phyloP scores from a whole-genome alignment of 1,139 yeast genomes.

The Kurtzmaniella natalensis region DNA sequence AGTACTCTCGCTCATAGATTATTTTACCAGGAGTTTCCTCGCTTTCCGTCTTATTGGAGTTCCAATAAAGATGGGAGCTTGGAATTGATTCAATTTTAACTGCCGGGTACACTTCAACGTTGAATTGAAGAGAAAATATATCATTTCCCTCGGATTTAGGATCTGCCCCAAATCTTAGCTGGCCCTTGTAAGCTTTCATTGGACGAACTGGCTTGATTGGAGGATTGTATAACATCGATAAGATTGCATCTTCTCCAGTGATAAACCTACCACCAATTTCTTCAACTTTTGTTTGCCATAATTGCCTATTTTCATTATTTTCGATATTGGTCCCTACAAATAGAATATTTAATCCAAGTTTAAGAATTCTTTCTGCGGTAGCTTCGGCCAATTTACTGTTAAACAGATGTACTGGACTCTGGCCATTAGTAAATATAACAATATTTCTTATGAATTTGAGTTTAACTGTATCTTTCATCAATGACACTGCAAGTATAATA shows the following conservation, averaged over 20 bases:
- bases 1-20: slow-evolving; percentile 5
- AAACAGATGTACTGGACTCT: slow-evolving; percentile 11
- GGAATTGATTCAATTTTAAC: slow-evolving; percentile 41
- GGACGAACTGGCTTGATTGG: slow-evolving; percentile 35
- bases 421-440: slow-evolving; percentile 43
- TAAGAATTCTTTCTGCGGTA: slow-evolving; percentile 16
- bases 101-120: slow-evolving; percentile 66
- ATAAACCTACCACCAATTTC: slow-evolving; percentile 14
- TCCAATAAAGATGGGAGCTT: slow-evolving; percentile 28
- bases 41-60: slow-evolving; percentile 4
- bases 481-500: slow-evolving; percentile 25
- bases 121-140: slow-evolving; percentile 23
- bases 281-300: slow-evolving; percentile 14
- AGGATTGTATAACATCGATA: slow-evolving; percentile 16
- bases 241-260: slow-evolving; percentile 14
- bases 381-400: slow-evolving; percentile 14
- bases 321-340: slow-evolving; percentile 18
- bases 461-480: slow-evolving; percentile 24
- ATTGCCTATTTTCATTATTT: slow-evolving; percentile 4
- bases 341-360: slow-evolving; percentile 20
- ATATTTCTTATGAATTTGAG: slow-evolving; percentile 35
- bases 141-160: slow-evolving; percentile 6
- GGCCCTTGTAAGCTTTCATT: slow-evolving; percentile 31
- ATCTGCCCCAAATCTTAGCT: slow-evolving; percentile 35
- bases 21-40: slow-evolving; percentile 4